A percentile compares a stretch with the other conserved stretches of the same genome.
These are phyloP conservation scores for Daucus carota DNA, from an alignment of 129 eudicot genomes.

Conservation along the genomic window DH1_v3.0 NC_030383.2:64039001-64039500, in stretches of 20 bases:
- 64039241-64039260: neutral
- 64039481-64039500: neutral
- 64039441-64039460: neutral
- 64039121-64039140: constrained; percentile 27
- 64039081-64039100: neutral
- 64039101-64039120: neutral
- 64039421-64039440: neutral
- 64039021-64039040: neutral
- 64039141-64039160: constrained; percentile 83
- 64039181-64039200: constrained; percentile 80
- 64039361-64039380: neutral
- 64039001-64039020: neutral
- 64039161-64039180: constrained; percentile 79
- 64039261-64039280: neutral
- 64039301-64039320: neutral
- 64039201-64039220: neutral
- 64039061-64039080: no score
- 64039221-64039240: neutral
- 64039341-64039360: neutral
- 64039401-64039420: neutral
- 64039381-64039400: neutral
- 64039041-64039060: neutral
- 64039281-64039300: neutral
- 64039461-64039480: neutral
- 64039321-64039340: neutral